Conservation (phyloP, 1,284 basidiomycete species). For the Tilletia setariae region DNA sequence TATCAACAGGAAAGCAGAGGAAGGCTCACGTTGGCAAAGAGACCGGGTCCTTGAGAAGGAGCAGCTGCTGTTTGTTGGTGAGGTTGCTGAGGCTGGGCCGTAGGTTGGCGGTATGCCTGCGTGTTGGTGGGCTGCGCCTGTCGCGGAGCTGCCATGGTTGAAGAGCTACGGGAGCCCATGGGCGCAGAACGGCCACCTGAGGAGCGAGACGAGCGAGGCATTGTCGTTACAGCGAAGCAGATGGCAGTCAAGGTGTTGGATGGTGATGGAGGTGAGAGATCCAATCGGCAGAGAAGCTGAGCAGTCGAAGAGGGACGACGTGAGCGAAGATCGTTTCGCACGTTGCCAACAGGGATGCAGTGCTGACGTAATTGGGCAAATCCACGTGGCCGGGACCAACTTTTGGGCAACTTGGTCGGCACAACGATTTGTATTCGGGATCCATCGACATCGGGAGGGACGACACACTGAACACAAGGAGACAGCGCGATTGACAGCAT, state of each 20-base stretch:
- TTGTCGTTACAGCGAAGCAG: conserved; percentile 21
- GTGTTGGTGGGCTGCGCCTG: conserved; percentile 23
- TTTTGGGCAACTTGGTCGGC: too few species aligned
- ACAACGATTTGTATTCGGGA: too few species aligned
- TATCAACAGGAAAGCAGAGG: too few species aligned
- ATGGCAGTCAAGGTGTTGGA: conserved; percentile 1
- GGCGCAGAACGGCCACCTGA: conserved; percentile 42
- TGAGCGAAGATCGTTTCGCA: too few species aligned
- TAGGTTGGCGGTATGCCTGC: conserved; percentile 25
- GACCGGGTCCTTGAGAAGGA: conserved; percentile 35
- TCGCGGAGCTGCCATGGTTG: conserved; percentile 44
- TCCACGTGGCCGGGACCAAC: too few species aligned
- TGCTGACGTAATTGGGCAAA: too few species aligned
- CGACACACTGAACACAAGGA: too few species aligned
- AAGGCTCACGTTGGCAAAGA: conserved; percentile 46
- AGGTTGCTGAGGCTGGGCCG: conserved; percentile 17
- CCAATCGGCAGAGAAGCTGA: too few species aligned
- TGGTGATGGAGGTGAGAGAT: conserved; percentile 16
- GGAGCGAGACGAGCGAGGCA: conserved; percentile 49
- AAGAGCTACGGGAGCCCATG: conserved; percentile 45
- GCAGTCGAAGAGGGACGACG: too few species aligned
- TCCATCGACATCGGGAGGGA: too few species aligned
- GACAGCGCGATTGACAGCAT: background rate
- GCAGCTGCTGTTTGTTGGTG: conserved; percentile 20
- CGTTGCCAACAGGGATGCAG: too few species aligned